These are phyloP conservation scores for Russula earlei DNA, from an alignment of 768 basidiomycete species.

Conservation along the genomic window DNA sequence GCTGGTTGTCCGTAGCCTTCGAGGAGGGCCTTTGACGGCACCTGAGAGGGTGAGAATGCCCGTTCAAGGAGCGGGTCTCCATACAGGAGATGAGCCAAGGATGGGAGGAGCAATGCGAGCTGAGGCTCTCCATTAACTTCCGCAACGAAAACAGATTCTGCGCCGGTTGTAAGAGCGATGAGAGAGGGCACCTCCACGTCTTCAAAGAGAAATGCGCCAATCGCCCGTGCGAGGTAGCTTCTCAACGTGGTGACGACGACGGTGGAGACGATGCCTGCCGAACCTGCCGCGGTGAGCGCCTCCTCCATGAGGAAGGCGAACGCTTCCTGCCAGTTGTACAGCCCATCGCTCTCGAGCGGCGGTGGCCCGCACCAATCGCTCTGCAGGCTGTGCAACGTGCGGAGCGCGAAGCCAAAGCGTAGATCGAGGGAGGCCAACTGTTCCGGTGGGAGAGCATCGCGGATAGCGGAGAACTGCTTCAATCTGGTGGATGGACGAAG, in stretches of 20 bases:
- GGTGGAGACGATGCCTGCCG: constrained; percentile 19
- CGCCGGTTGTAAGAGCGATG: constrained; percentile 52
- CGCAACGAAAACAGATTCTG: constrained; percentile 45
- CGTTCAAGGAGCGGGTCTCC: constrained; percentile 69
- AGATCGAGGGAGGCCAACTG: constrained; percentile 39
- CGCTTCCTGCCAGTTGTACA: constrained; percentile 69
- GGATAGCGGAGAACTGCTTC: constrained; percentile 31
- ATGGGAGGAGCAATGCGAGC: constrained; percentile 32
- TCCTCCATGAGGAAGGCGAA: constrained; percentile 53
- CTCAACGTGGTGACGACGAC: constrained; percentile 40
- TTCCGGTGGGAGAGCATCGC: constrained; percentile 31
- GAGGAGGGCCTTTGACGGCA: constrained; percentile 32
- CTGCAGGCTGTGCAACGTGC: constrained; percentile 58
- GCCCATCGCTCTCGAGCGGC: constrained; percentile 24
- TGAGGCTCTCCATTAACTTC: constrained; percentile 27
- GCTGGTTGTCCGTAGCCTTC: constrained; percentile 52
- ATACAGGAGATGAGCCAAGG: constrained; percentile 48
- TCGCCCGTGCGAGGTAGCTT: constrained; percentile 51
- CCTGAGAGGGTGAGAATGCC: constrained; percentile 37
- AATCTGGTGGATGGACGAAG: constrained; percentile 11
- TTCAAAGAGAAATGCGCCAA: constrained; percentile 67
- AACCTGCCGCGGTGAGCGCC: constrained; percentile 38
- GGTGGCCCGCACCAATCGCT: constrained; percentile 71
- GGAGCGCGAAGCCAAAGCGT: constrained; percentile 50
- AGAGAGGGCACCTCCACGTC: constrained; percentile 66